phyloP scores from a whole-genome alignment of 2,329 filamentous ascomycete species.

The Tolypocladium pustulatum region DNA sequence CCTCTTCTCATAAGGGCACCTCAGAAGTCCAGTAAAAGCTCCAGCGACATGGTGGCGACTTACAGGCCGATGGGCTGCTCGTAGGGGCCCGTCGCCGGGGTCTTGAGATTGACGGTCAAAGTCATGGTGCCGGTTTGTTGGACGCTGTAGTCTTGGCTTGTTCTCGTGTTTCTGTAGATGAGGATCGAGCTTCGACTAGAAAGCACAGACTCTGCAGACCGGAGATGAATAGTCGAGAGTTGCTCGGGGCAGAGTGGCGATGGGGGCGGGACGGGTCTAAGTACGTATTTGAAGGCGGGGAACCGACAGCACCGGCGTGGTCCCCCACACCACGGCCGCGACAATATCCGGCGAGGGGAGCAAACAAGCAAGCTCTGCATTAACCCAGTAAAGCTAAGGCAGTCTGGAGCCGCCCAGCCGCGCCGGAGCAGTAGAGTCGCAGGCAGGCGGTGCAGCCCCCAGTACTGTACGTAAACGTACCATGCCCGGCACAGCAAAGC shows the following conservation, averaged over 20 bases:
- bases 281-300: background rate
- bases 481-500: background rate
- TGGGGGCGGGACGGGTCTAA: background rate
- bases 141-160: background rate
- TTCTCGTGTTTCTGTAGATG: background rate
- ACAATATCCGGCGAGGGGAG: background rate
- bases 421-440: background rate
- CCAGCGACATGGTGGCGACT: conserved; percentile 15
- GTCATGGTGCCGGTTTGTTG: conserved; percentile 22
- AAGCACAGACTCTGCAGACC: background rate
- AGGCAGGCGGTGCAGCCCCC: background rate
- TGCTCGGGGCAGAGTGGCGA: background rate
- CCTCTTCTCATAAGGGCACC: background rate
- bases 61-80: conserved; percentile 53
- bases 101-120: conserved; percentile 53
- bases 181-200: background rate
- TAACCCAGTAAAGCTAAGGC: background rate
- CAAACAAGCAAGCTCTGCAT: background rate
- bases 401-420: background rate
- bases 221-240: background rate
- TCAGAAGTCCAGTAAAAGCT: background rate
- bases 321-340: background rate
- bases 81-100: conserved; percentile 51
- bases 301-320: background rate
- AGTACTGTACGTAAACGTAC: background rate